Conservation (phyloP, 2,329 filamentous ascomycete species). For the Sarocladiaceae sp. region DNA sequence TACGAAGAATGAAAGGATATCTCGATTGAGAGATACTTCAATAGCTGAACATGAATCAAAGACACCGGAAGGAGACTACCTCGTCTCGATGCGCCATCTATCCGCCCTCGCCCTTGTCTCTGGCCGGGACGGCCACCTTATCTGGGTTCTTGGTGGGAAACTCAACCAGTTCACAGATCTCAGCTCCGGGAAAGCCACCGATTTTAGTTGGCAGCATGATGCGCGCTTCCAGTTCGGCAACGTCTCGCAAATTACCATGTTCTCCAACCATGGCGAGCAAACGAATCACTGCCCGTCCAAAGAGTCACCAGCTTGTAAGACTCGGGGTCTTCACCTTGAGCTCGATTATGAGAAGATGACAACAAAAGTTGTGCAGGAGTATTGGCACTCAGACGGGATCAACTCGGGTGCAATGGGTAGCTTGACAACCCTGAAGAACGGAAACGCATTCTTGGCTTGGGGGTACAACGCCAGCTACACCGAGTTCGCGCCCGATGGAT, state of each 20-base stretch:
- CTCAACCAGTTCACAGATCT: slow-evolving; percentile 29
- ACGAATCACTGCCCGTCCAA: slow-evolving; percentile 20
- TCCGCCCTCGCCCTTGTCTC: slow-evolving; percentile 23
- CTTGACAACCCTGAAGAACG: slow-evolving; percentile 19
- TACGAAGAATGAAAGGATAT: slow-evolving; percentile 11
- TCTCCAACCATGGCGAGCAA: slow-evolving; percentile 31
- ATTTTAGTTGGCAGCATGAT: slow-evolving; percentile 34
- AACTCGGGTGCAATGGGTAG: slow-evolving; percentile 22
- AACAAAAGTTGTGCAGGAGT: slow-evolving; percentile 21
- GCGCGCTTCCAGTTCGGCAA: slow-evolving; percentile 23
- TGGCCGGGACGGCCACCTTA: slow-evolving; percentile 21
- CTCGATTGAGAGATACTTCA: too few species aligned
- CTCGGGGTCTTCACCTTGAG: slow-evolving; percentile 23
- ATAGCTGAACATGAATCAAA: too few species aligned
- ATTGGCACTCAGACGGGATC: slow-evolving; percentile 20
- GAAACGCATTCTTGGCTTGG: slow-evolving; percentile 22
- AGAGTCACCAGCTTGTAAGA: slow-evolving; percentile 16
- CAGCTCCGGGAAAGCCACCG: slow-evolving; percentile 25
- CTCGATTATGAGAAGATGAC: slow-evolving; percentile 23
- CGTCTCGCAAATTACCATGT: slow-evolving; percentile 26
- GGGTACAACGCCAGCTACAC: slow-evolving; percentile 22
- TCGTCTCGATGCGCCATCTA: slow-evolving; percentile 28
- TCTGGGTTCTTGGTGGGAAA: slow-evolving; percentile 31
- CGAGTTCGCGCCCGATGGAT: slow-evolving; percentile 20
- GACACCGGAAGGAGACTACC: slow-evolving; percentile 27